Evolutionary conservation across 306 rosid genomes (phyloP).

Genomic region (Dryas drummondii): DNA sequence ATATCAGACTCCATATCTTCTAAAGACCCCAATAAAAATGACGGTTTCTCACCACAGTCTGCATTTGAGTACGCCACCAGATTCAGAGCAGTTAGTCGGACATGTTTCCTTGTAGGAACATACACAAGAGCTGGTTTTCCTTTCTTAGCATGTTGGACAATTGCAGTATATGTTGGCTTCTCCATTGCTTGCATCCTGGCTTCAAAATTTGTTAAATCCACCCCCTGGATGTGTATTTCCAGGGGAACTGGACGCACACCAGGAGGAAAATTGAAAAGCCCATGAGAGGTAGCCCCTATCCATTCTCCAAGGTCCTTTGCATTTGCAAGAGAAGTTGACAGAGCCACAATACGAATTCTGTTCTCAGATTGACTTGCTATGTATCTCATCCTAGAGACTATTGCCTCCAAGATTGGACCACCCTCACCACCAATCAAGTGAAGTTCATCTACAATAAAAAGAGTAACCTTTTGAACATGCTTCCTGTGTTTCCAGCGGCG

Average conservation of each 20-base stretch:
- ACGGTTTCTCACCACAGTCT: slow-evolving; percentile 51
- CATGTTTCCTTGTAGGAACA: slow-evolving; percentile 83
- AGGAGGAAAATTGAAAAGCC: slow-evolving; percentile 85
- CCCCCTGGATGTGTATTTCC: slow-evolving; percentile 80
- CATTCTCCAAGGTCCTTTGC: slow-evolving; percentile 88
- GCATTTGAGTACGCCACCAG: slow-evolving; percentile 67
- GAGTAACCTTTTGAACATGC: slow-evolving; percentile 75
- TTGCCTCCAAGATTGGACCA: slow-evolving; percentile 74
- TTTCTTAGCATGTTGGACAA: slow-evolving; percentile 74
- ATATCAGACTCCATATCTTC: slow-evolving; percentile 63
- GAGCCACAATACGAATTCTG: slow-evolving; percentile 82
- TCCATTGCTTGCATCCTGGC: slow-evolving; percentile 96
- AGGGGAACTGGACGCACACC: slow-evolving; percentile 86
- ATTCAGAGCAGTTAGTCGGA: slow-evolving; percentile 67
- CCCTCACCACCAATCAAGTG: slow-evolving; percentile 88
- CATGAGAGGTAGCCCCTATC: slow-evolving; percentile 88
- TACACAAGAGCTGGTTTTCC: slow-evolving; percentile 75
- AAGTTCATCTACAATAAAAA: slow-evolving; percentile 77
- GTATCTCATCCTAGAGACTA: slow-evolving; percentile 83
- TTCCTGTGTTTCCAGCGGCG: slow-evolving; percentile 89
- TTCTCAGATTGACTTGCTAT: slow-evolving; percentile 77
- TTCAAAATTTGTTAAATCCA: slow-evolving; percentile 76
- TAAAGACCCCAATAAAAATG: slow-evolving; percentile 51
- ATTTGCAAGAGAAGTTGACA: slow-evolving; percentile 86
- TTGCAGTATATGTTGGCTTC: slow-evolving; percentile 72